Conservation (phyloP, 2,329 filamentous ascomycete genomes). For the Colletotrichum acutatum region DNA sequence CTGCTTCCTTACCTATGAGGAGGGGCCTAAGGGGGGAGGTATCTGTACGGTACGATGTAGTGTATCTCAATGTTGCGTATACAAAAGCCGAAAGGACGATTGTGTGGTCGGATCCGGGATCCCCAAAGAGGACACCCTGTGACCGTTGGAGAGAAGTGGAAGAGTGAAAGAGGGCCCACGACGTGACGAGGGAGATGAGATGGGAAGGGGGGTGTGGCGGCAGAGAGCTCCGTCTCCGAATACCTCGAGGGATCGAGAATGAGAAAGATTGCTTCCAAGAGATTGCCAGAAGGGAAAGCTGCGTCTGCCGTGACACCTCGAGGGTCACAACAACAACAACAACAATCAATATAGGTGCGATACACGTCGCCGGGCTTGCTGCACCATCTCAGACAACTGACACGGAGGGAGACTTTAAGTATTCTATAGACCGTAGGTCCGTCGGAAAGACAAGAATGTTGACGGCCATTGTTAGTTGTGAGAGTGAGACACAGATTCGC, state of each 20-base stretch:
- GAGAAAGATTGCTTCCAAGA: slow-evolving; percentile 10
- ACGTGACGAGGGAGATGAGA: neutral
- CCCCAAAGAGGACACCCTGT: neutral
- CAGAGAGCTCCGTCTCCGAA: neutral
- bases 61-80: neutral
- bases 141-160: neutral
- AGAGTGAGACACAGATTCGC: slow-evolving; percentile 22
- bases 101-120: slow-evolving; percentile 18
- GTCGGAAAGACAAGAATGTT: neutral
- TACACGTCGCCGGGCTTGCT: neutral
- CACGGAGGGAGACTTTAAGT: neutral
- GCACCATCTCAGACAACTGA: slow-evolving; percentile 11
- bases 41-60: slow-evolving; percentile 1
- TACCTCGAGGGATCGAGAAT: neutral
- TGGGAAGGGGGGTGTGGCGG: neutral
- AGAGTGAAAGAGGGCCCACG: neutral
- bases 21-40: neutral
- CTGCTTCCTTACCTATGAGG: neutral
- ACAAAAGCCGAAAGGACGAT: neutral
- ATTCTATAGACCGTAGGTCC: neutral
- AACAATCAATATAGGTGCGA: slow-evolving; percentile 6
- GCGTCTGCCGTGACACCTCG: slow-evolving; percentile 30
- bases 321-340: neutral
- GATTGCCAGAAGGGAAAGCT: slow-evolving; percentile 16
- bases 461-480: neutral